Percentiles rank a stretch among this genome's conserved stretches.
phyloP scores from a whole-genome alignment of 768 basidiomycete species.

The Boletus eberwhitei region DNA sequence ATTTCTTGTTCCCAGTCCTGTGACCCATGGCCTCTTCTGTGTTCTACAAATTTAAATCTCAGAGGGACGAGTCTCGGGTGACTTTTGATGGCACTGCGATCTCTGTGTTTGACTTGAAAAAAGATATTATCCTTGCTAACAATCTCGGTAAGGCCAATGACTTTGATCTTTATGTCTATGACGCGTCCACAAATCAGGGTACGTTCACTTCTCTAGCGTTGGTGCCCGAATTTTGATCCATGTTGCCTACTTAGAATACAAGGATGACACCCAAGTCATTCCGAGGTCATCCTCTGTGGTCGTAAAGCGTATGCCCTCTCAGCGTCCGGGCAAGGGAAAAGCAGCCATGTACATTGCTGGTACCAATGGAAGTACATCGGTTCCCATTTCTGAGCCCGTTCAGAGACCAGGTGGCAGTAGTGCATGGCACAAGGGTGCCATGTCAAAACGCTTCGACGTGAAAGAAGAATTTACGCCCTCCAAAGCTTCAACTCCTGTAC shows the following conservation, averaged over 20 bases:
- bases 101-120: conserved; percentile 98
- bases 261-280: conserved; percentile 87
- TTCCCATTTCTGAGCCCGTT: conserved; percentile 49
- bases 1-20: conserved; percentile 12
- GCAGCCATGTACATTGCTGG: conserved; percentile 72
- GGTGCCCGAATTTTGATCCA: not conserved
- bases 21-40: conserved; percentile 82
- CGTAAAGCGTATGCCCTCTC: conserved; percentile 84
- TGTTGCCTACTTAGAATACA: conserved; percentile 59
- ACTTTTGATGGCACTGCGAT: conserved; percentile 99
- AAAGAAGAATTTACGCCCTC: conserved; percentile 55
- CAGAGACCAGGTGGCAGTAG: conserved; percentile 36
- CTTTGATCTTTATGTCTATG: conserved; percentile 89
- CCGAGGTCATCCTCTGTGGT: conserved; percentile 94
- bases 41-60: conserved; percentile 97
- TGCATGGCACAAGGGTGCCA: conserved; percentile 67
- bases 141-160: conserved; percentile 95
- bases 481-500: conserved; percentile 29
- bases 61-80: conserved; percentile 91
- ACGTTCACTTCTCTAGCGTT: conserved; percentile 7
- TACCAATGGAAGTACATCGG: conserved; percentile 35
- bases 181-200: conserved; percentile 90
- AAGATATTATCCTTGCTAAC: conserved; percentile 95
- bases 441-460: conserved; percentile 89
- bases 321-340: conserved; percentile 78